Base-by-base conservation (phyloP, 2,329 filamentous ascomycete genomes). In the Chaetomiaceae sp. region DNA sequence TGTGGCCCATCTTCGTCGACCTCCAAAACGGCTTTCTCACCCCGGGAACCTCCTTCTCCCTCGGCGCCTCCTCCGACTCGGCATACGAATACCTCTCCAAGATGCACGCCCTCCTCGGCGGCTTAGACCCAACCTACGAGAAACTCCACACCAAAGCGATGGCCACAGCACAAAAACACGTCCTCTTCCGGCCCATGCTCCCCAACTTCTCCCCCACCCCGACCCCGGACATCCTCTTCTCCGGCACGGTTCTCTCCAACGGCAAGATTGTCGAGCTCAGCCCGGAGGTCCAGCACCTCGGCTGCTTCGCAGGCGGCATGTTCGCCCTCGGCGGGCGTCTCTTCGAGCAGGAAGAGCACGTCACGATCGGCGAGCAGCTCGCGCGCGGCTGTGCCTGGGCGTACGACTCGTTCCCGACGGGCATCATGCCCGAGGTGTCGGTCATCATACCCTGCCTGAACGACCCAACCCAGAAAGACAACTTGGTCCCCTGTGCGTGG, bases 1-100 rank as follows among this genome's bases (percentile, higher is more conserved):
- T 91, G 68, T 91, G 86, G 85, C 87, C 88, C 0, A 75, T 81
- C 52, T 74, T 72, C 51, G 69, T 91, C 48, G 83, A 89, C 68
- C 83, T 64, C 75, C 78, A 63, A 72, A 79, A 59, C 74, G 82
- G 70, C 69, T 77, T 64, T 64, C 71, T 70, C 45, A 57, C 64
- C 12, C 58, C 65, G 1, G 68, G 70, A 22, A 57, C 58, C 14
- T 59, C 67, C 59, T 79, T 76, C 54, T 74, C 71, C 7, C 66
- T 79, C 15, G 76, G 75, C 31, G 72, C 71, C 14, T 70, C 72
- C 33, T 69, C 74, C 12, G 75, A 79, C 61, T 79, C 75, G 6
- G 64, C 78, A 4, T 84, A 83, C 63, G 81, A 84, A 60, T 84
- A 84, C 59, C 72, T 83, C 17, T 75, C 80, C 51, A 84, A 84